phyloP scores from a whole-genome alignment of 148 eudicot genomes.

The Fagopyrum esculentum region DNA sequence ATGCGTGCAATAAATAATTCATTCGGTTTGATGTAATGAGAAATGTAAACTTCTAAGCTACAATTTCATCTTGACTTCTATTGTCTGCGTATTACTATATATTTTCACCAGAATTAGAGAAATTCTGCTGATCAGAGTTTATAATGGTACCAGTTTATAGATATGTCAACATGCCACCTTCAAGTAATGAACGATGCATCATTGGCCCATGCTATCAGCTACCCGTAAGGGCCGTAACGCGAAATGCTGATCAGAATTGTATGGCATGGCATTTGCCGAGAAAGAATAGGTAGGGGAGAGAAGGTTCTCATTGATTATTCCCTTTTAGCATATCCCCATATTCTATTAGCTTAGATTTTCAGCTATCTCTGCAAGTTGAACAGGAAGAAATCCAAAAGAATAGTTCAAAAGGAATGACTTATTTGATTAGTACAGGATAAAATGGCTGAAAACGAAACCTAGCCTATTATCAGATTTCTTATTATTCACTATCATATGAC shows the following conservation, averaged over 20 bases:
- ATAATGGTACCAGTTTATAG: neutral
- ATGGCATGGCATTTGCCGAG: neutral
- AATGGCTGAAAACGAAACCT: conserved; percentile 10
- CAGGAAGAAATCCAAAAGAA: conserved; percentile 2
- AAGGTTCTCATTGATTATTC: conserved; percentile 7
- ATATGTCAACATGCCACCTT: neutral
- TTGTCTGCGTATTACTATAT: neutral
- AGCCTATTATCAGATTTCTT: conserved; percentile 8
- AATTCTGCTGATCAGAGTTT: neutral
- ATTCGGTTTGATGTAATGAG: neutral
- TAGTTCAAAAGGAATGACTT: neutral
- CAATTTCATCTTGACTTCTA: neutral
- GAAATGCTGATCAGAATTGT: conserved; percentile 5
- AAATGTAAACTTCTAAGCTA: neutral
- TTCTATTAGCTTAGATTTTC: neutral
- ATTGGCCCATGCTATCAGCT: neutral
- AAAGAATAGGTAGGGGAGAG: neutral
- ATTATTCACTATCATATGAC: neutral
- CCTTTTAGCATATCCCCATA: neutral
- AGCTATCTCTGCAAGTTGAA: conserved; percentile 3
- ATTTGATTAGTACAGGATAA: conserved; percentile 5
- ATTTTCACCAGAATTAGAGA: neutral
- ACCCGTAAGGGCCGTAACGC: neutral
- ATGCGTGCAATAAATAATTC: neutral
- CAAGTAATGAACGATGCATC: neutral